Conservation (phyloP, 2,329 filamentous ascomycete genomes). For the Magnaporthiopsis incrustans region DNA sequence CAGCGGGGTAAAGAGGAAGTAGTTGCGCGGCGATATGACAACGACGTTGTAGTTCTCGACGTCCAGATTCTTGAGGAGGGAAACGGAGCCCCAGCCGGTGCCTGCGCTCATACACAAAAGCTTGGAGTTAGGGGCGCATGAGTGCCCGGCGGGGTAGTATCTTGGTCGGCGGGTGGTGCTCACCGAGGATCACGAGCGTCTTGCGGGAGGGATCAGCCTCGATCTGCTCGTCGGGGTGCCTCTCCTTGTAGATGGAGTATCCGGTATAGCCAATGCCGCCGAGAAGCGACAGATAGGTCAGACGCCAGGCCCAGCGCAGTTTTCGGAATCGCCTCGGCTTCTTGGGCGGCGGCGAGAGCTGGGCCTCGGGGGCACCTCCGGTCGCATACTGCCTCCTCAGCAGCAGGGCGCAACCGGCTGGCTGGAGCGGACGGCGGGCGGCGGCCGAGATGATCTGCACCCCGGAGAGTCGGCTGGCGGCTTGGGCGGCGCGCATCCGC, state of each 20-base stretch:
- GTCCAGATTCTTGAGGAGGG: slow-evolving; percentile 95
- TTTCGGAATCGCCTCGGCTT: slow-evolving; percentile 56
- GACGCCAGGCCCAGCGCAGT: slow-evolving; percentile 75
- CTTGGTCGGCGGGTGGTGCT: slow-evolving; percentile 8
- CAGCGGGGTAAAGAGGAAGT: slow-evolving; percentile 98
- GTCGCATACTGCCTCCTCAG: slow-evolving; percentile 18
- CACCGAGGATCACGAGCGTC: slow-evolving; percentile 92
- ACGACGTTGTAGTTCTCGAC: slow-evolving; percentile 99
- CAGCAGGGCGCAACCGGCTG: neutral
- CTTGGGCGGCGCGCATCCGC: slow-evolving; percentile 15
- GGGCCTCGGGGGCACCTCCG: slow-evolving; percentile 14
- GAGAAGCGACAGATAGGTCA: slow-evolving; percentile 68
- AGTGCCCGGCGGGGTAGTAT: too few relatives aligned
- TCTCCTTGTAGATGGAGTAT: slow-evolving; percentile 76
- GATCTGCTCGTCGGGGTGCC: slow-evolving; percentile 73
- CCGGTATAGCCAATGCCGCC: slow-evolving; percentile 62
- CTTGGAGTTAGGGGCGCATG: slow-evolving; percentile 15
- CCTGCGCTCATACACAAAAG: slow-evolving; percentile 42
- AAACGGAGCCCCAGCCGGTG: slow-evolving; percentile 92
- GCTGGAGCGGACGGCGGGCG: neutral
- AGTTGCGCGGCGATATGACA: slow-evolving; percentile 96
- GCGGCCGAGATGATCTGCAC: neutral
- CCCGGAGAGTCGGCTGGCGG: neutral
- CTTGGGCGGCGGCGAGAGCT: slow-evolving; percentile 21
- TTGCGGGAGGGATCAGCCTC: slow-evolving; percentile 84